Base-by-base conservation (phyloP, 2,329 filamentous ascomycete genomes). In the Botryotinia convoluta region DNA sequence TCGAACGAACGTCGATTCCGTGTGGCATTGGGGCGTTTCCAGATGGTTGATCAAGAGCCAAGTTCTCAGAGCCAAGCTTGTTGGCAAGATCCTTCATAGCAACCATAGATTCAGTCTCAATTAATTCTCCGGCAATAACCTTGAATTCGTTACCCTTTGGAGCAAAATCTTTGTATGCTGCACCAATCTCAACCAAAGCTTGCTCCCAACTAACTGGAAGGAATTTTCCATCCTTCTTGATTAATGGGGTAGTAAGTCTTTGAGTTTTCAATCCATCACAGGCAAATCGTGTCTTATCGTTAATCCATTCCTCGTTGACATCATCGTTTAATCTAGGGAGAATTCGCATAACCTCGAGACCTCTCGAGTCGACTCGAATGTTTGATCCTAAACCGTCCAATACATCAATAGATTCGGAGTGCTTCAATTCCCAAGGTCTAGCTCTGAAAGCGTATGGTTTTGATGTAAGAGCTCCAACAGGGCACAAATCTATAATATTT, bases 241-340 rank as follows among this genome's bases (percentile, higher is more conserved):
- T 91, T 76, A 99, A 85, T 60, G 96, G 96, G 77, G 95, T 96
- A 51, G 96, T 98, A 73, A 99, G 87, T 81, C 96, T 90, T 84
- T 99, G 96, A 64, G 95, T 98, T 89, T 95, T 97, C 77, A 99
- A 87, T 68, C 96, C 96, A 82, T 99, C 96, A 82, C 95, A 97
- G 60, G 96, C 95, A 82, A 98, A 99, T 77, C 96, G 91, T 59
- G 94, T 91, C 88, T 98, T 99, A 86, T 99, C 96, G 84, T 98
- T 96, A 83, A 99, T 98, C 96, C 96, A 99, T 84, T 99, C 96
- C 86, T 99, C 96, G 83, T 99, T 99, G 79, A 99, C 90, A 80
- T 98, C 95, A 82, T 99, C 96, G 82, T 99, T 99, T 75, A 99
- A 87, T 79, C 96, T 90, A 74, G 96, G 96, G 26, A 98, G 82